phyloP scores from a whole-genome alignment of 306 rosid species.

The Trifolium repens region DNA sequence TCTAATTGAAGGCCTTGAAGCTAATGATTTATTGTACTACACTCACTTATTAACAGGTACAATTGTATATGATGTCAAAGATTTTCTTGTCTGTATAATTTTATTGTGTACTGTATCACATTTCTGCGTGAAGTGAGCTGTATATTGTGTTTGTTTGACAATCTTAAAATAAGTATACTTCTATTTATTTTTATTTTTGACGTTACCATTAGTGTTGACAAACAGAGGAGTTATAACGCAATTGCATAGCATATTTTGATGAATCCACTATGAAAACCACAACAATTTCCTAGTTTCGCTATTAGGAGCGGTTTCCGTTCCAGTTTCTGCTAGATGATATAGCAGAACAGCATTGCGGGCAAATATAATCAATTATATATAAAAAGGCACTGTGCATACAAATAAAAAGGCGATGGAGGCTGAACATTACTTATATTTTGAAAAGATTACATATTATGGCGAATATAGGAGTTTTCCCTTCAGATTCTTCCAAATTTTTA shows the following conservation, averaged over 20 bases:
- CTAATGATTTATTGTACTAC: constrained; percentile 72
- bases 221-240: not conserved
- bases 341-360: not conserved
- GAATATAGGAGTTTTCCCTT: not conserved
- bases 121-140: not conserved
- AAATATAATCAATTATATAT: not conserved
- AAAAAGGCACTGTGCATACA: not conserved
- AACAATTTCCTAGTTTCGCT: not conserved
- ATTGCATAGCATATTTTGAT: not conserved
- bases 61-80: constrained; percentile 16
- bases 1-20: constrained; percentile 74
- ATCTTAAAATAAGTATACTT: not conserved
- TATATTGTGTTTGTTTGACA: not conserved
- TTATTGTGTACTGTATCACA: not conserved
- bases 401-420: not conserved
- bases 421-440: not conserved
- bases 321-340: not conserved
- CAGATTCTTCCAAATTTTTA: not conserved
- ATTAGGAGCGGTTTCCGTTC: not conserved
- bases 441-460: not conserved
- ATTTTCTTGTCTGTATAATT: constrained; percentile 10
- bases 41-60: constrained; percentile 85
- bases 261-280: not conserved
- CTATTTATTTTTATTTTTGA: not conserved
- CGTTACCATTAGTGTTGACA: not conserved